Base-by-base conservation (phyloP, 106 monocot genomes). In the Cymbidium sinense region DNA sequence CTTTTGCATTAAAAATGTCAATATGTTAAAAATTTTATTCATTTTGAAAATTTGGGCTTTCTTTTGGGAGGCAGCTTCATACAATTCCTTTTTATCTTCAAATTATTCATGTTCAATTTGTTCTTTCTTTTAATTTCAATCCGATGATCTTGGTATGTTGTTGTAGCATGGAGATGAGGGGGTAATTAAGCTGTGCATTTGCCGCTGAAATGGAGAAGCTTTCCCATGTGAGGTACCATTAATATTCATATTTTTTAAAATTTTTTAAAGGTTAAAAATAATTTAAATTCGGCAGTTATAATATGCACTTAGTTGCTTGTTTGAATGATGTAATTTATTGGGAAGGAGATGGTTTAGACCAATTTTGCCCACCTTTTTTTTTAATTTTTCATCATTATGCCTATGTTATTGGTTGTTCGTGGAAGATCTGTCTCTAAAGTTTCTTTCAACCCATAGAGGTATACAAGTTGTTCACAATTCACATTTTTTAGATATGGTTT, bases 91-190 rank as follows among this genome's bases (percentile, higher is more conserved):
- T 19, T 54, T 54, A 54, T 15, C 54, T 54, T 54, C 54, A 54
- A 54, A 4, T 54, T 54, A 15, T 21, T 19, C 25, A 62, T 62
- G n/a, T 7, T 27, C 61, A 62, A 27, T 62, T 47, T 62, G 27
- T 62, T 62, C 11, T 62, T 62, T 39, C 27, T 72, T 20, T 21
- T 72, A 72, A 72, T 72, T 72, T 72, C 20, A 33, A 20, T 39
- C 39, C 9, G n/a, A 6, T 71, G 37, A 71, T 37, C 43, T 33
- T 50, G 47, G 51, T 69, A 76, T 64, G 11, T 27, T 74, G 44
- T 74, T 81, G 44, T 81, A 96, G 96, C 81, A 86, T 79, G 96
- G 93, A 36, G 96, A 96, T 81, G 96, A 96, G 80, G 96, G 91
- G 91, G 50, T 81, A 86, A 70, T 35, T 96, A 62, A 96, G 91